Evolutionary conservation across 441 rosid genomes (phyloP).

Genomic region (Eutrema salsugineum): DNA sequence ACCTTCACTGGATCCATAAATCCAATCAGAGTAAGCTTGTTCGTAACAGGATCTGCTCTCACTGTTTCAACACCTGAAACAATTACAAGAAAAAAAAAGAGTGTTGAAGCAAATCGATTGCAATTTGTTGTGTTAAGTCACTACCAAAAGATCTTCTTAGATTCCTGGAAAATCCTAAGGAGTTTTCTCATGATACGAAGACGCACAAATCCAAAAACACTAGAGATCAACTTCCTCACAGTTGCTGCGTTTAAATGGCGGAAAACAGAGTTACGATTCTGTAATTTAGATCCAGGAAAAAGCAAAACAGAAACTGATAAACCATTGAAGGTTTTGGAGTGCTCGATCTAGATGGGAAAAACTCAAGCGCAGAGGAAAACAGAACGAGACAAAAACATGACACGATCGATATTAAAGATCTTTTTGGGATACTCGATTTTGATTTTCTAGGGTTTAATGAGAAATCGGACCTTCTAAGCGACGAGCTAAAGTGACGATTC

Average conservation of each 20-base stretch:
- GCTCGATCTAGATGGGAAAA: neutral
- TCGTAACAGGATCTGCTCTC: constrained; percentile 42
- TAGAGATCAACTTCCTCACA: neutral
- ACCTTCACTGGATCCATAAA: constrained; percentile 54
- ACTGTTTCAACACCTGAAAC: constrained; percentile 56
- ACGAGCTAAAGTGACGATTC: constrained; percentile 37
- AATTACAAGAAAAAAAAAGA: neutral
- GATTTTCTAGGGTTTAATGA: neutral
- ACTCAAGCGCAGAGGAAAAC: neutral
- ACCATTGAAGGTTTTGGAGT: neutral
- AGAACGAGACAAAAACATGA: neutral
- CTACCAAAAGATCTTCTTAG: neutral
- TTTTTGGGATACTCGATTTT: neutral
- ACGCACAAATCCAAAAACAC: neutral
- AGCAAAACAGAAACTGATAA: neutral
- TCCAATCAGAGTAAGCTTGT: constrained; percentile 57
- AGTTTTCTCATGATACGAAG: neutral
- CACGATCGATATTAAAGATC: neutral
- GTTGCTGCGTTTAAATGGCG: neutral
- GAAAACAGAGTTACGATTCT: neutral
- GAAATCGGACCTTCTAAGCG: constrained; percentile 38
- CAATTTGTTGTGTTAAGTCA: neutral
- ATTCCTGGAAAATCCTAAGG: no score
- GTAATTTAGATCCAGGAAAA: neutral
- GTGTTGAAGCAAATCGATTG: neutral